phyloP scores from a whole-genome alignment of 441 rosid species.

The Heliophila coronopifolia region DNA sequence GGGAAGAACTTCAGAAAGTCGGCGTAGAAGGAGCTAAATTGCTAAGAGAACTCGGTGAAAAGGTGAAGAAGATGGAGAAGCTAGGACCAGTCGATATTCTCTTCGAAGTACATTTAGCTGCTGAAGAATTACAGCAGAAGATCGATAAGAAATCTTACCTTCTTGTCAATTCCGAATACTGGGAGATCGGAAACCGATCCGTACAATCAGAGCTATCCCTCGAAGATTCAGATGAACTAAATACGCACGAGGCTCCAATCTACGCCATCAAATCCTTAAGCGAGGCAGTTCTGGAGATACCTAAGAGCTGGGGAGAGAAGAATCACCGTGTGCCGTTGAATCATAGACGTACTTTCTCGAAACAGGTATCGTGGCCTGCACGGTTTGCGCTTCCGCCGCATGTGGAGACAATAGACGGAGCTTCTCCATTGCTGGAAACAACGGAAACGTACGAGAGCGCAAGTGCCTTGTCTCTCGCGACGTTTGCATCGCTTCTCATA shows the following conservation, averaged over 20 bases:
- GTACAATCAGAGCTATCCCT: too few species aligned
- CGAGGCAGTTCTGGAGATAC: constrained; percentile 58
- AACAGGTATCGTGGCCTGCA: constrained; percentile 47
- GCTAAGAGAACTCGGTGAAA: constrained; percentile 44
- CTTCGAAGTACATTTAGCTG: constrained; percentile 49
- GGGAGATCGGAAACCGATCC: constrained; percentile 53
- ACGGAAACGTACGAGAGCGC: constrained; percentile 54
- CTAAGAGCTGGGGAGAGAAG: constrained; percentile 37
- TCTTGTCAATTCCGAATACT: constrained; percentile 44
- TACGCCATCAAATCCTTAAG: constrained; percentile 34
- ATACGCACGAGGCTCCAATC: constrained; percentile 23
- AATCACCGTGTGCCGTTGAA: constrained; percentile 21
- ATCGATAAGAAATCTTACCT: constrained; percentile 52
- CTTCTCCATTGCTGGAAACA: constrained; percentile 17
- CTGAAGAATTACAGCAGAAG: constrained; percentile 49
- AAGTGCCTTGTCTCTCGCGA: constrained; percentile 64
- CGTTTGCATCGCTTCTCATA: constrained; percentile 63
- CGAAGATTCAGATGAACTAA: constrained; percentile 18
- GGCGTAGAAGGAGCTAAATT: constrained; percentile 51
- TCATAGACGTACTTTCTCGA: constrained; percentile 26
- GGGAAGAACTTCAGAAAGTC: constrained; percentile 41
- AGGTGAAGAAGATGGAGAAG: constrained; percentile 55
- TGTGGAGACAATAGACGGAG: constrained; percentile 15
- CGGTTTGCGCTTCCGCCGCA: constrained; percentile 31
- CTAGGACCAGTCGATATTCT: constrained; percentile 41